Conservation (phyloP, 495 filamentous ascomycete species). For the Penicillium crystallinum region DNA sequence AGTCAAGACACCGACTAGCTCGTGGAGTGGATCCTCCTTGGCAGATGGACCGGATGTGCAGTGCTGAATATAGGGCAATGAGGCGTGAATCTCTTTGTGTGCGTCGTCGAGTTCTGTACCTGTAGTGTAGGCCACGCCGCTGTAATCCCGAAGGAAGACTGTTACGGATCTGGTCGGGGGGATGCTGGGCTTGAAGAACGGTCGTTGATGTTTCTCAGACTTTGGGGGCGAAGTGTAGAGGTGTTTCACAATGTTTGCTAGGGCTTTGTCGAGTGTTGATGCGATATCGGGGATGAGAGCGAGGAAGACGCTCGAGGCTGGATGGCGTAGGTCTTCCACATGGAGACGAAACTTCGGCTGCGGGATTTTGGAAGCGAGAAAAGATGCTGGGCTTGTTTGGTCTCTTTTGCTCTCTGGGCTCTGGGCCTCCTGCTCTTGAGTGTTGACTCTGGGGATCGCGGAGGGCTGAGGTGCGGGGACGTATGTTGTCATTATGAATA, state of each 20-base stretch:
- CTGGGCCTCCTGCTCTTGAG: background rate
- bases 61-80: slow-evolving; percentile 63
- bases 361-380: slow-evolving; percentile 14
- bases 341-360: slow-evolving; percentile 66
- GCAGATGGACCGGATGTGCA: slow-evolving; percentile 27
- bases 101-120: slow-evolving; percentile 77
- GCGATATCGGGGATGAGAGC: slow-evolving; percentile 49
- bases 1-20: slow-evolving; percentile 77
- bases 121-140: slow-evolving; percentile 83
- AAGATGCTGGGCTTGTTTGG: background rate
- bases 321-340: slow-evolving; percentile 62
- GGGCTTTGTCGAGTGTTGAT: slow-evolving; percentile 52
- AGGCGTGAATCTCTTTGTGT: slow-evolving; percentile 94
- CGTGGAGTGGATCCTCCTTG: slow-evolving; percentile 39
- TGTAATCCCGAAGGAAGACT: slow-evolving; percentile 72
- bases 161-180: slow-evolving; percentile 74
- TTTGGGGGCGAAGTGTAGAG: slow-evolving; percentile 50
- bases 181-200: slow-evolving; percentile 30
- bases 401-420: background rate
- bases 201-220: background rate
- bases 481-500: slow-evolving; percentile 6
- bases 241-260: slow-evolving; percentile 58
- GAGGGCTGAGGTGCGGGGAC: slow-evolving; percentile 7
- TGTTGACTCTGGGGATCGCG: slow-evolving; percentile 7
- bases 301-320: slow-evolving; percentile 60